Conservation (phyloP, 768 basidiomycete species). For the Leccinum sublutescens region DNA sequence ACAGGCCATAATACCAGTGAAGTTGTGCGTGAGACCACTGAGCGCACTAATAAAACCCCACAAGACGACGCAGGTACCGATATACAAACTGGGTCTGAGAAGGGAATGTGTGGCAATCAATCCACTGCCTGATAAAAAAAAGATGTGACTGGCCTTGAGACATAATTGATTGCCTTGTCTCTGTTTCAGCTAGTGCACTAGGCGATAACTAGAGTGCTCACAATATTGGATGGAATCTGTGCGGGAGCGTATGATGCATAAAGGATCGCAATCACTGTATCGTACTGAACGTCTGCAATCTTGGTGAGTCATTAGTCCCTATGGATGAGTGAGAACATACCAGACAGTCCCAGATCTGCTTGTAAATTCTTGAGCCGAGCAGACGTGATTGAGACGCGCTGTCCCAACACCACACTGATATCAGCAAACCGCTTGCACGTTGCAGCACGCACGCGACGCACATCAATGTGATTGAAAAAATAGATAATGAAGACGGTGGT, state of each 20-base stretch:
- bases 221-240: constrained; percentile 18
- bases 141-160: constrained; percentile 40
- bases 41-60: constrained; percentile 66
- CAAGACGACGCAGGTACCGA: constrained; percentile 38
- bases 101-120: not conserved
- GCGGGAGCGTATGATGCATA: not conserved
- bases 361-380: not conserved
- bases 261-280: not conserved
- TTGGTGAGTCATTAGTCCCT: not conserved
- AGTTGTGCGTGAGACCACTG: constrained; percentile 59
- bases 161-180: constrained; percentile 50
- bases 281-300: constrained; percentile 33
- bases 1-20: constrained; percentile 35
- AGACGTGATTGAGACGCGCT: not conserved
- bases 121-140: not conserved
- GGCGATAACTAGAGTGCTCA: not conserved
- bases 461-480: constrained; percentile 70
- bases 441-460: constrained; percentile 23
- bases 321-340: not conserved
- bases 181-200: not conserved
- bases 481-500: constrained; percentile 58
- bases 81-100: constrained; percentile 61
- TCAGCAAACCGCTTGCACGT: not conserved
- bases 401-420: not conserved
- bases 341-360: not conserved